Base-by-base conservation (phyloP, 2,329 filamentous ascomycete species). In the Atkinsonella hypoxylon region DNA sequence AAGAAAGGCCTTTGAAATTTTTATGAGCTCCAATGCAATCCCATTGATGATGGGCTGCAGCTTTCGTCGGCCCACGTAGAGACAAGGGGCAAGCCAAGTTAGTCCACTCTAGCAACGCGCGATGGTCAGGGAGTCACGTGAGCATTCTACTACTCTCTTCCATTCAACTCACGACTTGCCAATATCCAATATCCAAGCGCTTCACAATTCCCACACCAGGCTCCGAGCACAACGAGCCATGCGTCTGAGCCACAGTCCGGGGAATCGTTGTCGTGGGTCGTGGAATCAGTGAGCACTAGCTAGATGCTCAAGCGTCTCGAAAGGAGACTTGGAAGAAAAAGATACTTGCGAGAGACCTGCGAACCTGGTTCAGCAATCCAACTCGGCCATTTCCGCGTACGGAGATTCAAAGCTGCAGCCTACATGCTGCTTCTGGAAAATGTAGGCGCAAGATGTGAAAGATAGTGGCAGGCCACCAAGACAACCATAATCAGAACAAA, bases 141-240 rank as follows among this genome's bases (percentile, higher is more conserved):
- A 51, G 40, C 18, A 3, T 1, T 13, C 13, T 45, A 26, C 45
- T 3, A 15, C 12, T 7, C 17, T 17, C 7, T 40, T 40, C 17
- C 39, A 17, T 40, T 17, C 39, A 18, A 7, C 5, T 42, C 18
- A 20, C 7, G 18, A 36, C 15, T 15, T 12, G 8, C 13, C 13
- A 40, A 8, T 40, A 40, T n/a, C 26, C 26, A 26, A 3, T 1
- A 26, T 26, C 4, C 26, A 26, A 26, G 26, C 26, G 26, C 39
- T 20, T 18, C 39, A 41, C 15, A n/a, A 12, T 36, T 15, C 11
- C 34, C 11, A 13, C 63, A 67, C 62, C 63, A 69, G 0, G 57
- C 62, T 10, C 67, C 67, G 2, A 63, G 45, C 7, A 69, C 63
- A 7, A 65, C 60, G 0, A 63, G 56, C 67, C 66, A 69, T 2